A percentile compares a stretch with the other conserved stretches of the same genome.
phyloP scores from a whole-genome alignment of 2,329 filamentous ascomycete species.

The Thermoascus crustaceus region DNA sequence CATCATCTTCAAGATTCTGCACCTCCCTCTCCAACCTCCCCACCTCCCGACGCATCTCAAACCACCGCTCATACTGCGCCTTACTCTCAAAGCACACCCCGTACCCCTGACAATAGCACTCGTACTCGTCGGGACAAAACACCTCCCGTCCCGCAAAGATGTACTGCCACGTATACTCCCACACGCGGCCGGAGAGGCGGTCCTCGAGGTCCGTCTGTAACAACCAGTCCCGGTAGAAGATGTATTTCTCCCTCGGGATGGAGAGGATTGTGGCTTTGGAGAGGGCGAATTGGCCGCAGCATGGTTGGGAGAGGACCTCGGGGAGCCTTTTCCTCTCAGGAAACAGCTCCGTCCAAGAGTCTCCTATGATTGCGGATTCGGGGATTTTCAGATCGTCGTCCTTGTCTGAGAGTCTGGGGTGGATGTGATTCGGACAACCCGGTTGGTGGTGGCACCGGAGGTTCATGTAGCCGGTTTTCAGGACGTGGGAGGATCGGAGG shows the following conservation, averaged over 20 bases:
- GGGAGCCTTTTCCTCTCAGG: conserved; percentile 17
- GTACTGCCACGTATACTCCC: conserved; percentile 51
- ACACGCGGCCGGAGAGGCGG: conserved; percentile 41
- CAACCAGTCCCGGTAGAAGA: conserved; percentile 45
- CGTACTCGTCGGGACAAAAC: too few relatives aligned
- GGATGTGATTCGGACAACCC: conserved; percentile 45
- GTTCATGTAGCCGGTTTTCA: conserved; percentile 41
- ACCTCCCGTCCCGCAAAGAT: too few relatives aligned
- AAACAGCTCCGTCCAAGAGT: conserved; percentile 22
- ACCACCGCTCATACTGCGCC: too few relatives aligned
- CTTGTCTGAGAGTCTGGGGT: conserved; percentile 14
- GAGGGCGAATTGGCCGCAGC: conserved; percentile 50
- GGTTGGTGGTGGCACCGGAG: conserved; percentile 43
- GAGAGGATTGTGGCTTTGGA: conserved; percentile 41
- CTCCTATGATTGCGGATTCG: conserved; percentile 20
- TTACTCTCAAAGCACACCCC: too few relatives aligned
- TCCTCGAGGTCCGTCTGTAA: conserved; percentile 41
- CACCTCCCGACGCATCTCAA: too few relatives aligned
- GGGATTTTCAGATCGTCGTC: conserved; percentile 17
- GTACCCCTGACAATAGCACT: too few relatives aligned
- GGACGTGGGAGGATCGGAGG: conserved; percentile 36
- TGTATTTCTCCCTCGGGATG: conserved; percentile 39
- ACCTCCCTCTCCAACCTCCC: too few relatives aligned
- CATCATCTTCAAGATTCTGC: too few relatives aligned
- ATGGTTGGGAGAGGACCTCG: conserved; percentile 42